Percentiles rank a stretch among this genome's conserved stretches.
These are phyloP conservation scores for Trypethelium eluteriae DNA, from an alignment of 495 filamentous ascomycete genomes.

Conservation along the genomic window DNA sequence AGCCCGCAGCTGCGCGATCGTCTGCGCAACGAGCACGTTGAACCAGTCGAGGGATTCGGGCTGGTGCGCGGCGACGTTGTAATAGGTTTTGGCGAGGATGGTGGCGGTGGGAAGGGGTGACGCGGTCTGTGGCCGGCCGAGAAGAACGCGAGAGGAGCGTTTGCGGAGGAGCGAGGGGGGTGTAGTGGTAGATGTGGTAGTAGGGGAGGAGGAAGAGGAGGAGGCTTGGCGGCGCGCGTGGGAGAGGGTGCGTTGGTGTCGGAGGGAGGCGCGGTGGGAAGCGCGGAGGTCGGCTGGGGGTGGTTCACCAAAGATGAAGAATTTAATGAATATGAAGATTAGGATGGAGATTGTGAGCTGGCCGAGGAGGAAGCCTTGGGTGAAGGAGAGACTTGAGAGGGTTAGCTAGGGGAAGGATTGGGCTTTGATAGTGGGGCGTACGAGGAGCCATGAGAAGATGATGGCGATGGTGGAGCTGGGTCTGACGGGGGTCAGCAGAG, in stretches of 20 bases:
- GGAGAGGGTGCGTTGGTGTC: conserved; percentile 54
- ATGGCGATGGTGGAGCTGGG: neutral
- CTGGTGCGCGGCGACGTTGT: conserved; percentile 90
- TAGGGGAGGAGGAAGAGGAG: conserved; percentile 53
- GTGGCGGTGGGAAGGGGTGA: conserved; percentile 45
- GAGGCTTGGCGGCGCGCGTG: conserved; percentile 42
- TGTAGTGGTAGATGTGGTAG: conserved; percentile 38
- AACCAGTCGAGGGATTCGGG: conserved; percentile 99
- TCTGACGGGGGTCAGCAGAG: neutral
- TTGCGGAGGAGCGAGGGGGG: conserved; percentile 19
- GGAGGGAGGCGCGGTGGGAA: conserved; percentile 58
- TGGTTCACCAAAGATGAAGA: conserved; percentile 97
- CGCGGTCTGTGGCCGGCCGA: conserved; percentile 36
- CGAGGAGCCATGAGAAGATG: conserved; percentile 12
- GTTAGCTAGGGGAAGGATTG: neutral
- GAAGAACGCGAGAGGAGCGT: conserved; percentile 1
- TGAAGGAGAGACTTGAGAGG: conserved; percentile 68
- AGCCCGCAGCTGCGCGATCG: conserved; percentile 86
- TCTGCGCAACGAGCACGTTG: conserved; percentile 94
- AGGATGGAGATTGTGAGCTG: conserved; percentile 86
- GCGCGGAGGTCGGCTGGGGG: conserved; percentile 71
- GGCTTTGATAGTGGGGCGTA: conserved; percentile 8
- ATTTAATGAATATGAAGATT: conserved; percentile 93
- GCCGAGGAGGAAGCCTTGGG: conserved; percentile 85
- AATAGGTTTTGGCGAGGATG: conserved; percentile 94